Evolutionary conservation across 2,329 filamentous ascomycete species (phyloP).

Genomic region (Beauveria sp.): DNA sequence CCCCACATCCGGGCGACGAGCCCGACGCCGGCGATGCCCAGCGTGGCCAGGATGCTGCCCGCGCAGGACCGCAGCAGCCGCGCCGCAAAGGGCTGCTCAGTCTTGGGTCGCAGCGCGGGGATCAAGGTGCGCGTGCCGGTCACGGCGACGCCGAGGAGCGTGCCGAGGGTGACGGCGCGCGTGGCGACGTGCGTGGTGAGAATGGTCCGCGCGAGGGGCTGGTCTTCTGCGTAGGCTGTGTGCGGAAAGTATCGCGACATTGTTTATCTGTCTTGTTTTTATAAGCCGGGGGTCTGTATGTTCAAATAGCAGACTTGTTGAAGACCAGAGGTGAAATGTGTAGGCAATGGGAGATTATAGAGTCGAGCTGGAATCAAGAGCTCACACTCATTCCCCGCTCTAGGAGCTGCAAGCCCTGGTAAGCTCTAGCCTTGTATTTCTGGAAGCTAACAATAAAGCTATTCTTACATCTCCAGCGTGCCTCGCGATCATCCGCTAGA

Average conservation of each 20-base stretch:
- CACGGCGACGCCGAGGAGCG: constrained; percentile 38
- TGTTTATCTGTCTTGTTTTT: not conserved
- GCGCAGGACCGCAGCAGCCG: constrained; percentile 39
- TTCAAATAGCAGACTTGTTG: too few species aligned
- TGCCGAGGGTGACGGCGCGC: constrained; percentile 45
- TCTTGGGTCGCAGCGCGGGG: constrained; percentile 21
- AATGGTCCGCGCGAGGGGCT: constrained; percentile 45
- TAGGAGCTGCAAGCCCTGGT: not conserved
- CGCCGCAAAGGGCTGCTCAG: constrained; percentile 18
- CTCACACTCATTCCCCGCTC: not conserved
- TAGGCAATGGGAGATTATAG: not conserved
- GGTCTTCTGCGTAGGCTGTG: constrained; percentile 54
- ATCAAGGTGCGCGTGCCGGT: constrained; percentile 26
- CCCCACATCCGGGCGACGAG: constrained; percentile 46
- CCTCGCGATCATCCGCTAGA: not conserved
- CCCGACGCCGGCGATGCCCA: constrained; percentile 35
- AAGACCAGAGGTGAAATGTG: too few species aligned
- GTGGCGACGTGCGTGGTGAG: constrained; percentile 53
- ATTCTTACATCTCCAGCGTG: too few species aligned
- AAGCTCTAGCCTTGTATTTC: not conserved
- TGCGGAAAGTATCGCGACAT: constrained; percentile 53
- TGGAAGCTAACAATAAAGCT: not conserved
- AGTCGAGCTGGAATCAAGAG: not conserved
- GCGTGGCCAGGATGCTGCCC: constrained; percentile 36
- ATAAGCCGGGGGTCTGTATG: not conserved